Evolutionary conservation across 768 basidiomycete genomes (phyloP).

Genomic region (Mycena albidolilacea): DNA sequence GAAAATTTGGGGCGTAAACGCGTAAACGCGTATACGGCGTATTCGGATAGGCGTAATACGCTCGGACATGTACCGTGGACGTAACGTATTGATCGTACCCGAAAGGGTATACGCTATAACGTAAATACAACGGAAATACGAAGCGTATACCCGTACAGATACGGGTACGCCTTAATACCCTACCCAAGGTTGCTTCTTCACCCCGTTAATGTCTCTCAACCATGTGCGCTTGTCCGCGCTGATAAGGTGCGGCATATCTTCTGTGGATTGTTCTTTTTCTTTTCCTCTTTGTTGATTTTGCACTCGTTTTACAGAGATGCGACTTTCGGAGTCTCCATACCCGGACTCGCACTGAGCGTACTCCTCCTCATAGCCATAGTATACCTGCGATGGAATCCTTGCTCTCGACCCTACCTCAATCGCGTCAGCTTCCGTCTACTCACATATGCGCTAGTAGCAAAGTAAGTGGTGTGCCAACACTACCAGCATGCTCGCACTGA

Average conservation of each 20-base stretch:
- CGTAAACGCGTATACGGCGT: no score
- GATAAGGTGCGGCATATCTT: background rate
- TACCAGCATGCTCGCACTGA: background rate
- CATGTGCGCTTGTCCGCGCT: background rate
- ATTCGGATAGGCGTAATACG: no score
- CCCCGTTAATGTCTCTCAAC: background rate
- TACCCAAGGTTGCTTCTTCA: background rate
- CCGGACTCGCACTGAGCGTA: constrained; percentile 1
- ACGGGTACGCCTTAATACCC: no score
- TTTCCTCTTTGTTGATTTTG: background rate
- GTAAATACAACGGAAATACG: no score
- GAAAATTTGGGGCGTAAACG: no score
- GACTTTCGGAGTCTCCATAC: background rate
- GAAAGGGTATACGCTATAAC: no score
- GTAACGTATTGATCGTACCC: no score
- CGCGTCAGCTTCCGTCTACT: constrained; percentile 4
- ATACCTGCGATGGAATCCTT: background rate
- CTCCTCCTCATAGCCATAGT: constrained; percentile 3
- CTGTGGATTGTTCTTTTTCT: background rate
- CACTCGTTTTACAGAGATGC: background rate
- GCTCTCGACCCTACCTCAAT: constrained; percentile 2
- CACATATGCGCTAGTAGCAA: constrained; percentile 3
- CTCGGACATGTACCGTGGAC: no score
- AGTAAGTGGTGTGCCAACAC: background rate
- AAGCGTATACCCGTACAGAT: no score